Evolutionary conservation across 1,284 basidiomycete genomes (phyloP), one percentile per base, ranked within the genome.

Genomic region (Ceratobasidium sp.): DNA sequence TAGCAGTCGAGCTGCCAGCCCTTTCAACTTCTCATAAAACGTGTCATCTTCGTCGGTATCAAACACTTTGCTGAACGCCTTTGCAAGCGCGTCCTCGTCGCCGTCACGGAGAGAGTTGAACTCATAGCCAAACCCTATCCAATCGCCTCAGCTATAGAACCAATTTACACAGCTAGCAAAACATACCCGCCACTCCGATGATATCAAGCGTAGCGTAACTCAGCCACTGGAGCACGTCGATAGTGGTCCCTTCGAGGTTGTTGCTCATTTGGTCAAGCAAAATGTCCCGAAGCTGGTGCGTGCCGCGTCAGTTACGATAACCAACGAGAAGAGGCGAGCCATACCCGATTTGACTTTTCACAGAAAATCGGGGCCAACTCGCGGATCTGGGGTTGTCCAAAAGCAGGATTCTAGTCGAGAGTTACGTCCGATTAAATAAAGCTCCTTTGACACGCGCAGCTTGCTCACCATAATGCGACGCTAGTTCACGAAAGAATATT

Each of bases 171-270:
- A 18, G 46, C 23, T 8, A 23, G 8, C 7, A 14, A 30, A 30
- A 65, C 64, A 7, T 30, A 81, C 86, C 86, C 0, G 86, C 85
- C 14, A 84, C 78, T 6, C 86, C 86, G 68, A 87, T 86, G 27
- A 87, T 81, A 73, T 87, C 86, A 41, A 87, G 80, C 0, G 86
- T 87, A 4, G 83, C 81, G 54, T 84, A 83, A 10, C 82, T 83
- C 33, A 87, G 80, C 80, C 82, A 85, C 18, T 80, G 78, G 60
- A 84, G 80, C 10, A 86, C 81, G 71, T 87, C 85, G 52, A 85
- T 82, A 59, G 82, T 73, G 14, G 68, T 33, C 14, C 48, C 55
- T 8, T 55, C 76, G 12, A 48, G 27, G 12, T 59, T 54, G 30
- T 78, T 78, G 20, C 30, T 38, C 7, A 80, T 71, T 55, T 66